Evolutionary conservation across 2,329 filamentous ascomycete species (phyloP), one percentile per base, ranked within the genome.

Genomic region (Cyphellophora attinorum): DNA sequence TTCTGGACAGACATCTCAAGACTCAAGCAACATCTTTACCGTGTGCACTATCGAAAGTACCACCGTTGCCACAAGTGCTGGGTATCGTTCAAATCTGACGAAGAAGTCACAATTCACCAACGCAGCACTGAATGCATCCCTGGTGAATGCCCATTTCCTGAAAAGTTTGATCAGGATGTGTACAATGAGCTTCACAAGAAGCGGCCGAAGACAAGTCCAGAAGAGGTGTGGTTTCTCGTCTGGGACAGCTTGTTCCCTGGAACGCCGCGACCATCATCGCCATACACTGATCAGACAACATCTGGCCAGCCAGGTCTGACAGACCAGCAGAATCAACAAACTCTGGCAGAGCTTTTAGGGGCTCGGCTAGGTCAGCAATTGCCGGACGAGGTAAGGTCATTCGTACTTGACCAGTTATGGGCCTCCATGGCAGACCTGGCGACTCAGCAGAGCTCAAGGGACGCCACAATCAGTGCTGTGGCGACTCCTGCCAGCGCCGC

Each of bases 11-110:
- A 47, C 29, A 44, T 47, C 15, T 47, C 46, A 21, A 38, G 46
- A 15, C 39, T 49, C 14, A 49, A 49, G 36, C 46, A 49, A 28
- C 46, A 49, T 34, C 36, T 49, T 5, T 46, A 47, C 19, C 45
- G 46, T 11, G 41, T 49, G n/a, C 46, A 49, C 31, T 44, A 35
- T 38, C 41, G 41, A 11, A 15, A 31, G 4, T 29, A 35, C 18
- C 39, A 44, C 17, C n/a, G n/a, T n/a, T 49, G 46, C 25, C 23
- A 25, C 13, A 34, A 40, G 6, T 49, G 46, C 27, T 49, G 35
- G 25, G 33, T 30, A 11, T 31, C 30, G 11, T 49, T 49, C 19
- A 32, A 40, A 4, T 16, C 27, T 11, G 39, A 36, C 6, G 45
- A 44, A 8, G 28, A 38, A 16, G 31, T 47, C 17, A 35, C 46